Evolutionary conservation across 306 rosid species (phyloP), one percentile per base, ranked within the genome.

Genomic region (Astragalus glycyphyllos): DNA sequence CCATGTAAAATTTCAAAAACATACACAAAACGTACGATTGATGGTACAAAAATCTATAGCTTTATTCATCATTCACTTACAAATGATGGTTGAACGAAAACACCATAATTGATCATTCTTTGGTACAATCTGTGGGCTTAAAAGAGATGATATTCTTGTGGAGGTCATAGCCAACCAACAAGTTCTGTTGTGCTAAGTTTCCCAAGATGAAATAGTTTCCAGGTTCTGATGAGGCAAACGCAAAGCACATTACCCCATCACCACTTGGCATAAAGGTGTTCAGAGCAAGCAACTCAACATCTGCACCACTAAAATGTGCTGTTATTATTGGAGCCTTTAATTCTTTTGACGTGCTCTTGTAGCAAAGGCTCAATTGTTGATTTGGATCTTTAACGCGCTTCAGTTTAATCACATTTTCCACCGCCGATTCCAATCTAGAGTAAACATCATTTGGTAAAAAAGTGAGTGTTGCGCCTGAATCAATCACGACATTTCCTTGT

Each of bases 91-190:
- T 34, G 5, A 4, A 34, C 4, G 5, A 34, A 34, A 34, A 20
- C 23, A 20, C 5, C 38, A 34, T 5, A 34, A 5, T 34, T 6
- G 5, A 4, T 47, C 53, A 79, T 1, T 16, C 5, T 15, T 58
- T 55, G 4, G 68, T 14, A 8, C 89, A 82, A 26, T 86, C 76
- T 0, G 61, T 11, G 0, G 85, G 85, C 80, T 77, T 85, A 58
- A 90, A 88, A 2, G 90, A 81, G 37, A 87, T 65, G 0, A 32
- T 50, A 4, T 31, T 65, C 11, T 45, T 32, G 11, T n/a, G 5
- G 0, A 48, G 44, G 54, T 84, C 92, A 50, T 88, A 90, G 0
- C 94, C 94, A 11, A 84, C 80, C 51, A 77, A 31, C 58, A 86
- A 64, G 31, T 80, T 80, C 40, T 15, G 32, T 50, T 90, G 94